phyloP scores from a whole-genome alignment of 768 basidiomycete species.

The Lyophyllum semitale region DNA sequence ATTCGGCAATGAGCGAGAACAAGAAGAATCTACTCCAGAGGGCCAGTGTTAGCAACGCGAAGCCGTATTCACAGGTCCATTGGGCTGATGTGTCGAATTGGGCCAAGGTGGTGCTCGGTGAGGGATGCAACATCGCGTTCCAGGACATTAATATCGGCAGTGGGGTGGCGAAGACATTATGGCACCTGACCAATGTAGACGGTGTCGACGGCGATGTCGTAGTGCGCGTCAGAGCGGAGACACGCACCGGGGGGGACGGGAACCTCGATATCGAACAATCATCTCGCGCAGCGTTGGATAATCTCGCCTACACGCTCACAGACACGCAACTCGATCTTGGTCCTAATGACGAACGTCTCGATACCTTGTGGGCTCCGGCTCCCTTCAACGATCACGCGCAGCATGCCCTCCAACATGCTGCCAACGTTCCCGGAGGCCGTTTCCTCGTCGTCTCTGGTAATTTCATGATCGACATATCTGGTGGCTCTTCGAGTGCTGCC shows the following conservation, averaged over 20 bases:
- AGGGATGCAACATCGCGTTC: not conserved
- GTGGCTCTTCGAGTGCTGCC: not conserved
- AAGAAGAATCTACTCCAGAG: not conserved
- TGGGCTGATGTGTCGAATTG: not conserved
- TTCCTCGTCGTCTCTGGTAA: not conserved
- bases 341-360: not conserved
- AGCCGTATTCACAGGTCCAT: not conserved
- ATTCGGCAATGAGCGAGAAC: not conserved
- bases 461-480: not conserved
- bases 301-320: not conserved
- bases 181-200: not conserved
- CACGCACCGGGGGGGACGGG: not conserved
- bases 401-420: not conserved
- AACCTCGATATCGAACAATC: not conserved
- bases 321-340: not conserved
- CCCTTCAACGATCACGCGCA: not conserved
- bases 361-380: not conserved
- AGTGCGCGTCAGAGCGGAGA: not conserved
- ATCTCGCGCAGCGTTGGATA: not conserved
- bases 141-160: not conserved
- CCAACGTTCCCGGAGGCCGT: not conserved
- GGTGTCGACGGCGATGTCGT: not conserved
- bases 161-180: not conserved
- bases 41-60: not conserved
- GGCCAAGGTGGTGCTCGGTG: not conserved